Evolutionary conservation across 1,284 basidiomycete species (phyloP).

Genomic region (Moesziomyces globuligerus): DNA sequence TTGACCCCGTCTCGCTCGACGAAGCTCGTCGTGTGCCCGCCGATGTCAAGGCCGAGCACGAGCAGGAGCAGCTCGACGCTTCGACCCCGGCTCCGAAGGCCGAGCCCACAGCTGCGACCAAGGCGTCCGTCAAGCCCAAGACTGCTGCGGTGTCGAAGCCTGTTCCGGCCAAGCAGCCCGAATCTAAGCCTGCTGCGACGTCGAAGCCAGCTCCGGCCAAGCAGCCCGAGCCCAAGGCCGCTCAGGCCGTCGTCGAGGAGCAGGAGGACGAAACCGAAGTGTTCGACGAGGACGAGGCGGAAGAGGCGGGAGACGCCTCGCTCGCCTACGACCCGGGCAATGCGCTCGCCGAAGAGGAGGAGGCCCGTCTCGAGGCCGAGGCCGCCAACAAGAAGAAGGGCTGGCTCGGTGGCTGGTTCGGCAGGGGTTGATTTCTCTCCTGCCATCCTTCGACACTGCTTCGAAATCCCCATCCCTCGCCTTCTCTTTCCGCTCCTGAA

Average conservation of each 20-base stretch:
- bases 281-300: constrained; percentile 27
- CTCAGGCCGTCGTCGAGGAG: neutral
- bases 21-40: constrained; percentile 36
- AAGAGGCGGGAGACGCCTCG: constrained; percentile 28
- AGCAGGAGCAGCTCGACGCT: constrained; percentile 30
- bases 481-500: too few species aligned
- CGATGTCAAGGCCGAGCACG: constrained; percentile 37
- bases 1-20: constrained; percentile 55
- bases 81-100: constrained; percentile 6
- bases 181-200: constrained; percentile 9
- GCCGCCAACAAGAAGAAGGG: constrained; percentile 48
- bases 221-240: constrained; percentile 20
- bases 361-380: constrained; percentile 36
- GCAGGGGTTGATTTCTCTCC: constrained; percentile 14
- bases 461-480: neutral
- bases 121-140: constrained; percentile 4
- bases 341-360: constrained; percentile 56
- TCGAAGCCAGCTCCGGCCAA: constrained; percentile 10
- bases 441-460: neutral
- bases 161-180: constrained; percentile 17
- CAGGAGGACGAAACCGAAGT: constrained; percentile 31
- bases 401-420: constrained; percentile 65
- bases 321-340: constrained; percentile 57
- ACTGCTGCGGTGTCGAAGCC: constrained; percentile 8
- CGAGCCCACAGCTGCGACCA: constrained; percentile 6